Conservation (phyloP, 2,329 filamentous ascomycete genomes). For the Cladorrhinum sp. region DNA sequence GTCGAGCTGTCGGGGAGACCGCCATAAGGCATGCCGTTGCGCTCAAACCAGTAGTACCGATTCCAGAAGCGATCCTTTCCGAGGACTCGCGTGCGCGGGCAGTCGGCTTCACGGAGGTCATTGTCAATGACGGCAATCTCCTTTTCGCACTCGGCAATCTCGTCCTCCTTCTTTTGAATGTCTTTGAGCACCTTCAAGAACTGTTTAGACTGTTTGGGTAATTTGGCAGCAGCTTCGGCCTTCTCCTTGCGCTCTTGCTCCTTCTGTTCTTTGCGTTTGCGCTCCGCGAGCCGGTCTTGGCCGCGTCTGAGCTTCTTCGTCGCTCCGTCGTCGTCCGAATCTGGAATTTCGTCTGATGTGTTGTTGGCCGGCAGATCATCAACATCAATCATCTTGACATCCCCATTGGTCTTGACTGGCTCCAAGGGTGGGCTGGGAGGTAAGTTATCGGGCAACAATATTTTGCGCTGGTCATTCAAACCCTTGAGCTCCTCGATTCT, state of each 20-base stretch:
- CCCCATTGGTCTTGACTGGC: slow-evolving; percentile 48
- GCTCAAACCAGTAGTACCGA: slow-evolving; percentile 98
- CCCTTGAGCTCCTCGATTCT: slow-evolving; percentile 69
- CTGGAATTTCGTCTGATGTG: slow-evolving; percentile 59
- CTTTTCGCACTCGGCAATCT: slow-evolving; percentile 77
- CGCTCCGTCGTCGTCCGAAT: slow-evolving; percentile 66
- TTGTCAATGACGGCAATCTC: slow-evolving; percentile 85
- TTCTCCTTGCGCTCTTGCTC: slow-evolving; percentile 67
- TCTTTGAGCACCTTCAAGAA: slow-evolving; percentile 85
- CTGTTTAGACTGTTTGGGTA: slow-evolving; percentile 78
- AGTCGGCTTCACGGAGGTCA: slow-evolving; percentile 90
- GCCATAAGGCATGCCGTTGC: slow-evolving; percentile 94
- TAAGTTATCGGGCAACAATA: slow-evolving; percentile 69
- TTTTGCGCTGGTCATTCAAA: slow-evolving; percentile 71
- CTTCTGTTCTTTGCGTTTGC: slow-evolving; percentile 72
- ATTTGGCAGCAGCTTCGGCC: slow-evolving; percentile 60
- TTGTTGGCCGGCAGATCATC: slow-evolving; percentile 59
- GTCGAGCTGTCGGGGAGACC: slow-evolving; percentile 88
- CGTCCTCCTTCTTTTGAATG: slow-evolving; percentile 80
- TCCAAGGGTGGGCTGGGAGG: slow-evolving; percentile 60
- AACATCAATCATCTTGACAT: slow-evolving; percentile 59
- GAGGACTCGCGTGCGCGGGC: slow-evolving; percentile 81
- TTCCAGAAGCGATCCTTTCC: slow-evolving; percentile 98
- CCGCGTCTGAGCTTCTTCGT: slow-evolving; percentile 52
- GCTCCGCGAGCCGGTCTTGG: slow-evolving; percentile 66